phyloP scores from a whole-genome alignment of 352 stramenopile genomes.

The Peronospora belbahrii region DNA sequence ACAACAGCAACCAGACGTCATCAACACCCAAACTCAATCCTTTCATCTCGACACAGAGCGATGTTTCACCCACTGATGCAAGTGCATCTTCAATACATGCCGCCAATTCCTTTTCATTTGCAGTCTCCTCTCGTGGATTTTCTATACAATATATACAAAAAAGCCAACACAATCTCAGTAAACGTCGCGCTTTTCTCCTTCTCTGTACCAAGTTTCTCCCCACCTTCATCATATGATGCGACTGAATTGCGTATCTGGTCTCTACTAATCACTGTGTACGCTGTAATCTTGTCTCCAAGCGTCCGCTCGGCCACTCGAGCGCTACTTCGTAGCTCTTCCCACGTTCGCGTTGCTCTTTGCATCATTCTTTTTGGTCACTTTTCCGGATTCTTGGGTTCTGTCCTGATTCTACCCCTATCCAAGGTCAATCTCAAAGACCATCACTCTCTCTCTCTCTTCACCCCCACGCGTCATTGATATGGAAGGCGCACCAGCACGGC shows the following conservation, averaged over 20 bases:
- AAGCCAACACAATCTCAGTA: background rate
- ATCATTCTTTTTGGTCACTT: slow-evolving; percentile 28
- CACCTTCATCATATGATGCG: slow-evolving; percentile 57
- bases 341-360: slow-evolving; percentile 53
- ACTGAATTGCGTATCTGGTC: slow-evolving; percentile 25
- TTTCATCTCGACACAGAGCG: background rate
- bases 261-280: slow-evolving; percentile 58
- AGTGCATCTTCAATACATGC: slow-evolving; percentile 75
- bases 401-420: slow-evolving; percentile 1
- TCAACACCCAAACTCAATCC: background rate
- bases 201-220: background rate
- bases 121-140: slow-evolving; percentile 49
- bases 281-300: slow-evolving; percentile 76
- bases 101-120: slow-evolving; percentile 54
- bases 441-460: slow-evolving; percentile 1
- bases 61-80: slow-evolving; percentile 43
- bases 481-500: slow-evolving; percentile 33
- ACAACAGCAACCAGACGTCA: background rate
- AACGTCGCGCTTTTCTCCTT: background rate
- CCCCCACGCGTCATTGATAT: slow-evolving; percentile 13
- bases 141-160: slow-evolving; percentile 35
- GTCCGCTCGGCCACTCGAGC: slow-evolving; percentile 64
- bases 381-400: too few relatives aligned
- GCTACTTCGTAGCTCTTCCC: slow-evolving; percentile 68
- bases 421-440: background rate